A percentile compares a stretch with the other conserved stretches of the same genome.
Evolutionary conservation across 2,329 filamentous ascomycete genomes (phyloP).

Genomic region (Fusarium multiceps): DNA sequence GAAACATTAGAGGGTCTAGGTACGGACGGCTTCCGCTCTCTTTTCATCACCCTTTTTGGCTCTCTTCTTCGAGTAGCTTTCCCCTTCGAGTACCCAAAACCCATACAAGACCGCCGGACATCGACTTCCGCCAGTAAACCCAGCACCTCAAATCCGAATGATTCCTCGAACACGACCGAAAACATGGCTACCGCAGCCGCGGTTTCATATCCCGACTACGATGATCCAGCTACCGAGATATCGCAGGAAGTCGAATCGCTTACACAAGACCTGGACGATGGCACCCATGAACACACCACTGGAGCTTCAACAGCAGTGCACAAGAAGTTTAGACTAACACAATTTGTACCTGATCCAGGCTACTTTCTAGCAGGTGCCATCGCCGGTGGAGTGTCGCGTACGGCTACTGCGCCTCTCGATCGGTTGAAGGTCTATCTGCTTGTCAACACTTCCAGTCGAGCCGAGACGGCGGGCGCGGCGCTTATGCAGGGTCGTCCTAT

Average conservation of each 20-base stretch:
- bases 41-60: constrained; percentile 80
- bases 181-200: constrained; percentile 38
- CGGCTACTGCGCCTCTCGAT: constrained; percentile 94
- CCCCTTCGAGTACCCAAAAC: constrained; percentile 53
- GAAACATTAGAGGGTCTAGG: constrained; percentile 93
- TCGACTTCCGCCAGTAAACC: constrained; percentile 27
- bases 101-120: constrained; percentile 42
- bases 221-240: constrained; percentile 42
- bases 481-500: constrained; percentile 77
- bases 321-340: constrained; percentile 68
- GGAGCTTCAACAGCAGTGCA: constrained; percentile 49
- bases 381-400: constrained; percentile 93
- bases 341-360: constrained; percentile 86
- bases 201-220: constrained; percentile 37
- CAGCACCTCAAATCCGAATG: constrained; percentile 26
- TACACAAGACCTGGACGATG: constrained; percentile 49
- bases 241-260: constrained; percentile 38
- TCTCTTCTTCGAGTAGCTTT: constrained; percentile 76
- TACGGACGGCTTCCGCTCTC: constrained; percentile 71
- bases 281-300: constrained; percentile 52
- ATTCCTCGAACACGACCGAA: constrained; percentile 16
- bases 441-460: constrained; percentile 74
- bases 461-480: constrained; percentile 70
- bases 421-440: constrained; percentile 97
- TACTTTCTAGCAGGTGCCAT: constrained; percentile 97